phyloP scores from a whole-genome alignment of 73 alveolate species.

The Paramecium sexaurelia region DNA sequence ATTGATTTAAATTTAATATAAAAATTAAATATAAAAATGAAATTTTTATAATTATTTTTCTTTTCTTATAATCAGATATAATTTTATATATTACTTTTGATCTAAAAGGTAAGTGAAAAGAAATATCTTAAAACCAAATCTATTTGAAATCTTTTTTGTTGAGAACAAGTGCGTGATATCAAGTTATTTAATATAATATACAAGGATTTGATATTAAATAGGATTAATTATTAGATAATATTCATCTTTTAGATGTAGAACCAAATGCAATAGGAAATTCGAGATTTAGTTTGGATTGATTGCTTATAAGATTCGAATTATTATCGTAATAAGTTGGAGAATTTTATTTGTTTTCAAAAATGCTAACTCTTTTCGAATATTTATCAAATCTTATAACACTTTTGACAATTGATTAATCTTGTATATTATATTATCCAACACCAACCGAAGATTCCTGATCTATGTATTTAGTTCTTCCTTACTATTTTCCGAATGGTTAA shows the following conservation, averaged over 20 bases:
- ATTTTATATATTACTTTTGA: too few species aligned
- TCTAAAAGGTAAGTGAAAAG: too few species aligned
- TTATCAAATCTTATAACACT: constrained; percentile 27
- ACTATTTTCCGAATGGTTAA: constrained; percentile 4
- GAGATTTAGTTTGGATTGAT: background rate
- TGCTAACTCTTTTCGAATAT: background rate
- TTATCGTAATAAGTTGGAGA: constrained; percentile 23
- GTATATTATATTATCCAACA: constrained; percentile 14
- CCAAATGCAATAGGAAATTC: constrained; percentile 49
- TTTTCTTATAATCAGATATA: too few species aligned
- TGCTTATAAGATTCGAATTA: background rate
- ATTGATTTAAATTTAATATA: background rate
- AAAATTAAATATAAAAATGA: too few species aligned
- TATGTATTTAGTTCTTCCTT: background rate
- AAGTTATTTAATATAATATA: background rate
- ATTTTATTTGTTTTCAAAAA: background rate
- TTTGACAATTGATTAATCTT: background rate
- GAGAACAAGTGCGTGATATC: too few species aligned
- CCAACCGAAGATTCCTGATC: background rate
- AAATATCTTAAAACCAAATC: too few species aligned
- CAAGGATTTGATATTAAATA: background rate
- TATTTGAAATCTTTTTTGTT: too few species aligned
- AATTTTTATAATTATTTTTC: too few species aligned
- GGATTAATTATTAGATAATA: background rate
- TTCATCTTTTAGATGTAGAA: constrained; percentile 37